phyloP scores from a whole-genome alignment of 2,329 filamentous ascomycete genomes.

The Cryphonectria naterciae region DNA sequence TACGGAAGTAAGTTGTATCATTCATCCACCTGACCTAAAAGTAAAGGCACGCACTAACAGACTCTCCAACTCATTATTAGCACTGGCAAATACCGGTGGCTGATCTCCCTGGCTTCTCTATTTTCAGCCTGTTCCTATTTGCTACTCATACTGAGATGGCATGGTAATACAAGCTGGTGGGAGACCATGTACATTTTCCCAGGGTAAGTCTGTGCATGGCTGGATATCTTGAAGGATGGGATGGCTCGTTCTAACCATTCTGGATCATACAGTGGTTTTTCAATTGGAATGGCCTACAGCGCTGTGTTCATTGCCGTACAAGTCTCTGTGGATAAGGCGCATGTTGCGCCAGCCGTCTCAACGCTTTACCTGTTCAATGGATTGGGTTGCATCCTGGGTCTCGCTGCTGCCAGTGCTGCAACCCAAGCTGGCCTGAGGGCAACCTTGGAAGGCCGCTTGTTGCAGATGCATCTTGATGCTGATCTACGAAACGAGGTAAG shows the following conservation, averaged over 20 bases:
- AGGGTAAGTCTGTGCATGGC: constrained; percentile 35
- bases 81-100: constrained; percentile 62
- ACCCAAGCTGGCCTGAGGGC: constrained; percentile 36
- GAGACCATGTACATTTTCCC: constrained; percentile 66
- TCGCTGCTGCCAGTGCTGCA: constrained; percentile 44
- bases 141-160: constrained; percentile 61
- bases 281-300: constrained; percentile 45
- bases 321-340: constrained; percentile 42
- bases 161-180: constrained; percentile 57
- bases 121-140: constrained; percentile 55
- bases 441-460: constrained; percentile 32
- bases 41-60: not conserved
- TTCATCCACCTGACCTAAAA: not conserved
- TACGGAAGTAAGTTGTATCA: constrained; percentile 45
- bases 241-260: not conserved
- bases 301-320: constrained; percentile 49
- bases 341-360: constrained; percentile 47
- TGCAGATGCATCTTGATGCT: constrained; percentile 32
- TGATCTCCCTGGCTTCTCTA: constrained; percentile 55
- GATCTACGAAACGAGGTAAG: constrained; percentile 33
- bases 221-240: not conserved
- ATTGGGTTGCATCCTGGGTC: constrained; percentile 44
- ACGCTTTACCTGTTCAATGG: constrained; percentile 45
- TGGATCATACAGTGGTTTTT: constrained; percentile 40
- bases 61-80: constrained; percentile 35